A percentile compares a stretch with the other conserved stretches of the same genome.
Evolutionary conservation across 495 filamentous ascomycete genomes (phyloP).

Genomic region (Aspergillus sclerotiicarbonarius): DNA sequence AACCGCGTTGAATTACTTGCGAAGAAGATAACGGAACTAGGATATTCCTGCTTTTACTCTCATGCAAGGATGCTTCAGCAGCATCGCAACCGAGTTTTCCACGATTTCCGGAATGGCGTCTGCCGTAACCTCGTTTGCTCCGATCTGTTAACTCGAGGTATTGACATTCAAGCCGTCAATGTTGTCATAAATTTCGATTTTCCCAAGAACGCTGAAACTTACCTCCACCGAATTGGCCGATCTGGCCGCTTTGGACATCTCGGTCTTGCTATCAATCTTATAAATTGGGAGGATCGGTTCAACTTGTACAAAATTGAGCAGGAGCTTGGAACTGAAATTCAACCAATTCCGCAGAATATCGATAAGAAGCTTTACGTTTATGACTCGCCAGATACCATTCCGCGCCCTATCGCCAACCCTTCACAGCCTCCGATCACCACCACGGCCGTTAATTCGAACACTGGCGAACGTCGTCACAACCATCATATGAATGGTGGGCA

Average conservation of each 20-base stretch:
- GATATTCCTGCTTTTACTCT: conserved; percentile 99
- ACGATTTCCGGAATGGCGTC: conserved; percentile 97
- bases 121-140: conserved; percentile 98
- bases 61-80: conserved; percentile 98
- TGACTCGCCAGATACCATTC: conserved; percentile 92
- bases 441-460: conserved; percentile 22
- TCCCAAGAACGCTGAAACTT: conserved; percentile 98
- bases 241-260: conserved; percentile 97
- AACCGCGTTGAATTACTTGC: conserved; percentile 96
- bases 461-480: conserved; percentile 40
- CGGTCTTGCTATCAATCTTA: conserved; percentile 96
- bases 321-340: conserved; percentile 95
- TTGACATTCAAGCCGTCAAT: conserved; percentile 99
- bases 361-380: conserved; percentile 99
- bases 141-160: conserved; percentile 95
- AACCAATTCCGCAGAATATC: conserved; percentile 87
- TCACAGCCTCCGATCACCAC: conserved; percentile 27
- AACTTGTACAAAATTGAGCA: conserved; percentile 99
- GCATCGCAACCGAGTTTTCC: conserved; percentile 95
- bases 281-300: conserved; percentile 99
- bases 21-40: conserved; percentile 98
- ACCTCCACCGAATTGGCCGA: conserved; percentile 96
- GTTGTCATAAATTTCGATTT: conserved; percentile 99
- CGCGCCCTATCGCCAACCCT: conserved; percentile 64
- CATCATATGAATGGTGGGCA: conserved; percentile 37